These are phyloP conservation scores for Fusarium oligoseptatum DNA, from an alignment of 2,329 filamentous ascomycete genomes.

Conservation along the genomic window DNA sequence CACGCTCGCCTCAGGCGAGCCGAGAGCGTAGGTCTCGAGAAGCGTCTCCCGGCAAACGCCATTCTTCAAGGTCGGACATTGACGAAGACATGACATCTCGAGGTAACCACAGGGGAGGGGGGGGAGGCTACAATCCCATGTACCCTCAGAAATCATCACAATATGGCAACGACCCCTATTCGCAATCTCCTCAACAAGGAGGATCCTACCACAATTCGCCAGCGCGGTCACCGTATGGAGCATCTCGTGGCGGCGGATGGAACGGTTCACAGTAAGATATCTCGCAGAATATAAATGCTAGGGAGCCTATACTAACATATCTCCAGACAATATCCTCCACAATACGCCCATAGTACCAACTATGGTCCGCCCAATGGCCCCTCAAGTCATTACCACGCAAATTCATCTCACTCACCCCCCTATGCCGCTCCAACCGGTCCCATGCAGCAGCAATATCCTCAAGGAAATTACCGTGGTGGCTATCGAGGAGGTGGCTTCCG, in stretches of 20 bases:
- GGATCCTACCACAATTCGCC: conserved; percentile 62
- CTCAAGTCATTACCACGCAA: conserved; percentile 67
- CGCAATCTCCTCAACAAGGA: conserved; percentile 59
- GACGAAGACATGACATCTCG: conserved; percentile 65
- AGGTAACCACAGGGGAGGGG: conserved; percentile 55
- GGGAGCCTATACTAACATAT: conserved; percentile 15
- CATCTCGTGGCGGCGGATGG: conserved; percentile 57
- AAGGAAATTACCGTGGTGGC: conserved; percentile 59
- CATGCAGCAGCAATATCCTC: conserved; percentile 63
- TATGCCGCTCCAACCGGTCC: conserved; percentile 71
- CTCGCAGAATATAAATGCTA: neutral
- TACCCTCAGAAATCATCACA: conserved; percentile 55
- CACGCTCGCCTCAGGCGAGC: conserved; percentile 46
- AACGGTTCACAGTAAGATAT: conserved; percentile 56
- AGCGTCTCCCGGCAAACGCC: conserved; percentile 47
- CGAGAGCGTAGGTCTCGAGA: conserved; percentile 49
- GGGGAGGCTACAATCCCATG: conserved; percentile 52
- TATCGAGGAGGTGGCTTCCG: conserved; percentile 71
- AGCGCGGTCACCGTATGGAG: conserved; percentile 58
- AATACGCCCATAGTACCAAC: conserved; percentile 65
- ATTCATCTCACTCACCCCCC: conserved; percentile 61
- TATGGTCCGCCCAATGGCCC: conserved; percentile 67
- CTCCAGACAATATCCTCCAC: conserved; percentile 71
- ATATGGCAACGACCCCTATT: conserved; percentile 55
- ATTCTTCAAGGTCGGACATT: conserved; percentile 63